Evolutionary conservation across 331 rosid species (phyloP).

Genomic region (Erythrophleum ivorense): DNA sequence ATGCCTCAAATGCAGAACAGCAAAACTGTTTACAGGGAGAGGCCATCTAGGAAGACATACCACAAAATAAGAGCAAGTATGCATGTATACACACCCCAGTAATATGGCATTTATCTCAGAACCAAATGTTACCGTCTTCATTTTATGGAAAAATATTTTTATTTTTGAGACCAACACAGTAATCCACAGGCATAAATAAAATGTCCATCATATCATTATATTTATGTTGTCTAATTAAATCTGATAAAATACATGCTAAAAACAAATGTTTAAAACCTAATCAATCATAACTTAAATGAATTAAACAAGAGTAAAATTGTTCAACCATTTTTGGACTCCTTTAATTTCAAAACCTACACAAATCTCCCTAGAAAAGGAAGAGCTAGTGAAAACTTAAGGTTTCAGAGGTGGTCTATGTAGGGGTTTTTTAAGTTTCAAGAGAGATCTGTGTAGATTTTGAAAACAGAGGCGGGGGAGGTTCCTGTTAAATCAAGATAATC

Average conservation of each 20-base stretch:
- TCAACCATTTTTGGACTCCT: background rate
- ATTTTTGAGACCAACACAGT: background rate
- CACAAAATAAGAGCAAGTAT: background rate
- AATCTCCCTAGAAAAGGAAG: background rate
- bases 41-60: background rate
- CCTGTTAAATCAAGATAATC: background rate
- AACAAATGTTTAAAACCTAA: background rate
- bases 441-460: background rate
- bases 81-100: constrained; percentile 5
- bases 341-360: background rate
- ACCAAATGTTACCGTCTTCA: background rate
- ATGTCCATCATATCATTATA: background rate
- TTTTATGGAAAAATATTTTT: background rate
- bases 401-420: background rate
- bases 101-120: background rate
- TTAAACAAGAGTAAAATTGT: background rate
- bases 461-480: background rate
- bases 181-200: background rate
- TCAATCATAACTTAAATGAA: background rate
- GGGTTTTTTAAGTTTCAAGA: no score
- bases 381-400: background rate
- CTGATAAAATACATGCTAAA: constrained; percentile 3
- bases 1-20: background rate
- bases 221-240: background rate
- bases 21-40: background rate